These are phyloP conservation scores for Chalara sp. DNA, from an alignment of 2,329 filamentous ascomycete species.

Conservation along the genomic window DNA sequence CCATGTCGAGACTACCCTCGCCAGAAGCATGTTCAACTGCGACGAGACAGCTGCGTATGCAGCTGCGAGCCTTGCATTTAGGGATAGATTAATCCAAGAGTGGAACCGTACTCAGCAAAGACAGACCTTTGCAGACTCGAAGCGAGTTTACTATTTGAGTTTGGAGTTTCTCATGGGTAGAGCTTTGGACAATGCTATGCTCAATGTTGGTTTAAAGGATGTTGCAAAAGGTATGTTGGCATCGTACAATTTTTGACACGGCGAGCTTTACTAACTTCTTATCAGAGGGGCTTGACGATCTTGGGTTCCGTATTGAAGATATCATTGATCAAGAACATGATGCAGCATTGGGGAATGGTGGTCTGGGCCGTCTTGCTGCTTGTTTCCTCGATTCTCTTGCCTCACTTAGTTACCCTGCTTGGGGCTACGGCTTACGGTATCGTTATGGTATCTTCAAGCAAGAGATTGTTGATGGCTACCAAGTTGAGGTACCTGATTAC, in stretches of 20 bases:
- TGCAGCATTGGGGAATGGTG: conserved; percentile 91
- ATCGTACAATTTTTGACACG: neutral
- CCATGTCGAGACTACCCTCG: conserved; percentile 94
- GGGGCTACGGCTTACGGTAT: conserved; percentile 95
- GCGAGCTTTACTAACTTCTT: conserved; percentile 4
- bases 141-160: conserved; percentile 94
- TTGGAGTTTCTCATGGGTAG: conserved; percentile 97
- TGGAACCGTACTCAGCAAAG: conserved; percentile 99
- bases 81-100: conserved; percentile 85
- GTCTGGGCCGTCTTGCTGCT: conserved; percentile 86
- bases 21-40: conserved; percentile 95
- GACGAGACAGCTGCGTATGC: conserved; percentile 90
- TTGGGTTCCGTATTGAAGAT: conserved; percentile 96
- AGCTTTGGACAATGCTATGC: conserved; percentile 95
- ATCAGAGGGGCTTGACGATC: conserved; percentile 73
- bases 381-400: conserved; percentile 97
- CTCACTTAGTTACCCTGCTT: conserved; percentile 89
- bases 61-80: conserved; percentile 84
- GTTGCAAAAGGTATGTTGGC: conserved; percentile 63
- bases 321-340: conserved; percentile 93
- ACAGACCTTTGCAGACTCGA: conserved; percentile 84
- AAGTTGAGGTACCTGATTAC: conserved; percentile 97
- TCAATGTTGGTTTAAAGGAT: conserved; percentile 87
- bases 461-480: conserved; percentile 95
- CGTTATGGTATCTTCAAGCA: conserved; percentile 99